Base-by-base conservation (phyloP, 2,329 filamentous ascomycete genomes). In the Pezicula neosporulosa region DNA sequence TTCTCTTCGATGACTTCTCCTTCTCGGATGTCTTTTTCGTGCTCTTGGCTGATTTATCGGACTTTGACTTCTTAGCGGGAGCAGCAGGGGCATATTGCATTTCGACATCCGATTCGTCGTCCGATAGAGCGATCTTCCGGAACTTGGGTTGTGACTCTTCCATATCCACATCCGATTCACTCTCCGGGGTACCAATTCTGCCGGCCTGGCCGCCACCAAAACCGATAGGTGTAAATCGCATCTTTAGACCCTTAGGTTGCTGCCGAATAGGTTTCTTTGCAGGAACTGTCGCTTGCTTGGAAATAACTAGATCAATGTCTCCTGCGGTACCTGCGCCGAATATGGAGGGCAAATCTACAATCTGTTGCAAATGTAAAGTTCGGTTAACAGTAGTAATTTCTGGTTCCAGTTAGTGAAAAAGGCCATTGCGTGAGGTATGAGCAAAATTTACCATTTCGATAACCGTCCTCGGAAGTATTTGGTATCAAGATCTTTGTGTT, bases 141-240 rank as follows among this genome's bases (percentile, higher is more conserved):
- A 49, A 42, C 7, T 47, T 44, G 8, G 45, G 24, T 37, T 52
- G 18, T 19, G 41, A 27, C 42, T 46, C 50, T 7, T 49, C 48
- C 38, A 48, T 51, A 13, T 61, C 55, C 36, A 53, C 53, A 45
- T 64, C 60, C 12, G 59, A 60, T 6, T 43, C 52, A 28, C 53
- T 58, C 21, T 50, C 51, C 39, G 41, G 39, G 46, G 54, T 56
- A 21, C 62, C 78, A 59, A 74, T 68, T 16, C 52, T 70, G 24
- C 70, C 76, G 28, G 66, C 66, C 28, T 69, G 69, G 24, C 73
- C 74, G 10, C 61, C 52, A 4, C 75, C 75, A 56, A 77, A 77
- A 13, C 87, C 87, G 42, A 86, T 79, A 1, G 87, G 87, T 49
- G 78, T 77, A 67, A 81, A 90, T 33, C 87, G 81, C 68, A 84